Conservation (phyloP, 192 early-diverging fungal genomes). For the Mortierella claussenii region DNA sequence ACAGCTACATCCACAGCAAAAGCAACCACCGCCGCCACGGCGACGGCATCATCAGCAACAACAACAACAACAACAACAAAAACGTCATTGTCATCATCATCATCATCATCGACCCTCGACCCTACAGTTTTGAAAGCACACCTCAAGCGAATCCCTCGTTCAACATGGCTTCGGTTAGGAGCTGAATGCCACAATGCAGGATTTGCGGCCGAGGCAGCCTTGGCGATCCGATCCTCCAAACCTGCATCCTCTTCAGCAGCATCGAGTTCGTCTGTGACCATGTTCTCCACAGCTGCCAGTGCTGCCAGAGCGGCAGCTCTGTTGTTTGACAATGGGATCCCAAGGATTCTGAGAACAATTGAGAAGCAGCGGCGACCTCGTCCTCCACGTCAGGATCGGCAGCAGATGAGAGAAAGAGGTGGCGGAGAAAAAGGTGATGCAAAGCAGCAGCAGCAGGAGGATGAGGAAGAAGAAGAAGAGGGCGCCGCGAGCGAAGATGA, state of each 20-base stretch:
- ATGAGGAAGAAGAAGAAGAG: no score
- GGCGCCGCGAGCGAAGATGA: no score
- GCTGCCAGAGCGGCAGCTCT: slow-evolving; percentile 15
- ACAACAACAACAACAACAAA: background rate
- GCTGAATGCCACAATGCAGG: slow-evolving; percentile 29
- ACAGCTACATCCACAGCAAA: no score
- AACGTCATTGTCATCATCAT: background rate
- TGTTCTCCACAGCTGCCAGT: slow-evolving; percentile 2
- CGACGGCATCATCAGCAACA: no score
- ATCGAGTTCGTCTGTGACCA: no score
- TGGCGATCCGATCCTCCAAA: background rate
- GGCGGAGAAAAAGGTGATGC: background rate
- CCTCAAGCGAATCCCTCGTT: slow-evolving; percentile 14
- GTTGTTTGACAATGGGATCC: slow-evolving; percentile 14
- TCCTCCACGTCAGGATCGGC: no score
- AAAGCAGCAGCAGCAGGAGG: background rate
- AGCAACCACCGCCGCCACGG: no score
- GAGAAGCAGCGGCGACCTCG: background rate
- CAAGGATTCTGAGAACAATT: slow-evolving; percentile 21
- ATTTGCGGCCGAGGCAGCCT: slow-evolving; percentile 12
- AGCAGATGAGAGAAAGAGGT: background rate
- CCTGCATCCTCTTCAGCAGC: background rate
- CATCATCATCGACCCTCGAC: background rate
- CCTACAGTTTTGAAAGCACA: background rate
- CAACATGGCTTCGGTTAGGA: slow-evolving; percentile 28